Evolutionary conservation across 805 yeast genomes (phyloP).

Genomic region (Candida quercuum): DNA sequence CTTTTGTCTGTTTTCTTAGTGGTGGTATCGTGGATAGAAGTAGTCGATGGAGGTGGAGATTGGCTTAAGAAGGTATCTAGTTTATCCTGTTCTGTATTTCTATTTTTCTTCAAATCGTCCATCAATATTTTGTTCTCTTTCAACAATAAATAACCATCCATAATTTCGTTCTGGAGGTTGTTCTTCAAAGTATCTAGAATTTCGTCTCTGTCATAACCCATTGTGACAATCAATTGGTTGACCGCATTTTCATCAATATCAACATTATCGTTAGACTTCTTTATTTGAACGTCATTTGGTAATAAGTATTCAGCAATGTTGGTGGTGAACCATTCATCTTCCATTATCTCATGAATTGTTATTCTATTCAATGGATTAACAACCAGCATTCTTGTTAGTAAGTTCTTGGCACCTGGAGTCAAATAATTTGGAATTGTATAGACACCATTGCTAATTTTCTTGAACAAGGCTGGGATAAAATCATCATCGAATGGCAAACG

Average conservation of each 20-base stretch:
- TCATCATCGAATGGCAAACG: constrained; percentile 95
- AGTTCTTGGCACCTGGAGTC: constrained; percentile 77
- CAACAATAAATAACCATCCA: constrained; percentile 81
- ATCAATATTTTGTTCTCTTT: constrained; percentile 71
- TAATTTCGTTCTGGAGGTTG: constrained; percentile 63
- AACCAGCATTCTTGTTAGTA: constrained; percentile 85
- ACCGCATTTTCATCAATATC: constrained; percentile 79
- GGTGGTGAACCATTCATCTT: constrained; percentile 88
- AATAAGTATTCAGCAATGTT: constrained; percentile 75
- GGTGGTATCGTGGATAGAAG: constrained; percentile 13
- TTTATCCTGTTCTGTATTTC: constrained; percentile 31
- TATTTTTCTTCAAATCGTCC: constrained; percentile 52
- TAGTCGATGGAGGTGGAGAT: constrained; percentile 49
- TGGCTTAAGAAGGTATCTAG: constrained; percentile 55
- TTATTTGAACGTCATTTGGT: constrained; percentile 39
- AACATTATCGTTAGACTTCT: constrained; percentile 32
- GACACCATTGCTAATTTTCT: constrained; percentile 88
- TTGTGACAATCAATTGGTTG: constrained; percentile 65
- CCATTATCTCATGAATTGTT: constrained; percentile 86
- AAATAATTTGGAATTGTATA: constrained; percentile 85
- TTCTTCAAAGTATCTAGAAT: constrained; percentile 65
- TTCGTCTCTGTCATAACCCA: constrained; percentile 88
- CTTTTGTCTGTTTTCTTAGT: constrained; percentile 7
- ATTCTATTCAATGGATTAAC: constrained; percentile 93
- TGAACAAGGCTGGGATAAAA: constrained; percentile 88